Base-by-base conservation (phyloP, 306 rosid species). In the Oxytropis ochrocephala region DNA sequence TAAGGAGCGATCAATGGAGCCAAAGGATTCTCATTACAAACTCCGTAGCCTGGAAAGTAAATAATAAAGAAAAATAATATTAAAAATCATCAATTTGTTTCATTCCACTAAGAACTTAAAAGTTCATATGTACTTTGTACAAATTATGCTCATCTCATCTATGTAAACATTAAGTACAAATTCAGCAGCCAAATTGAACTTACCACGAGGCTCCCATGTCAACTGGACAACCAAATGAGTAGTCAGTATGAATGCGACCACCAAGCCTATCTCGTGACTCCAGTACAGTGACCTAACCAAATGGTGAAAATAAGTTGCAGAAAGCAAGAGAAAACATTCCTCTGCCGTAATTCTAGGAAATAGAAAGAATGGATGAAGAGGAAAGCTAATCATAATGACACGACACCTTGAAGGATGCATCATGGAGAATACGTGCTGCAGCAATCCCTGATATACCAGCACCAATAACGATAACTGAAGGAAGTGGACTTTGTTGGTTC, bases 181-280 rank as follows among this genome's bases (percentile, higher is more conserved):
- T 16, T 32, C 2, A 63, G 58, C 50, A 65, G 56, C 49, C 55
- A 38, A 14, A 53, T 33, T 39, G 33, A 78, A 47, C 61, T 72
- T 76, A 82, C 97, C 97, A 91, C 54, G 97, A 91, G 67, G 97
- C 96, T 63, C 97, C 97, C 89, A 91, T 77, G 78, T 91, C 97
- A 59, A 91, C 91, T 5, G 96, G 96, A 82, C 90, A 85, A 60
- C 91, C 94, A 75, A 91, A 87, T 53, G 97, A 87, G 74, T 82
- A 61, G 74, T 91, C 91, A 1, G 94, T 91, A 69, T 85, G 94
- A 79, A 91, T 81, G 32, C 97, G 94, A 55, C 97, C 97, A 64
- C 97, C 96, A 54, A 91, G 82, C 64, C 96, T 79, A 64, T 84
- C 88, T 12, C 91, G 86, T 64, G 97, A 91, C 73, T 91, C 97